Percentiles rank a stretch among this genome's conserved stretches.
These are phyloP conservation scores for Ogataea polymorpha DNA, from an alignment of 805 yeast species.

Conservation along the genomic window DNA sequence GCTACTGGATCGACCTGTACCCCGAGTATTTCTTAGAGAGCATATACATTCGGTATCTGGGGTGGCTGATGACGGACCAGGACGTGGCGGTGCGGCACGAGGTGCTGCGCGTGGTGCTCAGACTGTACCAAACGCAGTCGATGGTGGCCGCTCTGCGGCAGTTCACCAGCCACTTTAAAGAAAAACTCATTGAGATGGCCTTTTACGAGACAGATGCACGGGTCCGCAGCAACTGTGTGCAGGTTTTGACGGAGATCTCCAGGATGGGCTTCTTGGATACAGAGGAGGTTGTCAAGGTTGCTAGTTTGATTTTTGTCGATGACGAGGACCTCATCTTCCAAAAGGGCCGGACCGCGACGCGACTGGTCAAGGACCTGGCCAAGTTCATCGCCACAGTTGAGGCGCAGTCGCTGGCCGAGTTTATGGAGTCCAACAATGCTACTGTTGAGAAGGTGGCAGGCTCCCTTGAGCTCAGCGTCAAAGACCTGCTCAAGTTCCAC, in stretches of 20 bases:
- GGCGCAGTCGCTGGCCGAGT: slow-evolving; percentile 36
- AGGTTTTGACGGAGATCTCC: slow-evolving; percentile 52
- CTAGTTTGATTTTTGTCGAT: slow-evolving; percentile 30
- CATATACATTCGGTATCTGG: slow-evolving; percentile 69
- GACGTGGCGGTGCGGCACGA: slow-evolving; percentile 59
- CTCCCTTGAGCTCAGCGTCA: slow-evolving; percentile 26
- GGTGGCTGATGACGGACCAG: slow-evolving; percentile 81
- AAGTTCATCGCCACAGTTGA: slow-evolving; percentile 49
- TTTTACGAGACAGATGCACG: slow-evolving; percentile 50
- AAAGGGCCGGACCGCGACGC: slow-evolving; percentile 24
- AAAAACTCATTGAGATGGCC: slow-evolving; percentile 63
- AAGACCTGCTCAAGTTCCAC: slow-evolving; percentile 29
- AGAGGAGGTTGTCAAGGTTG: slow-evolving; percentile 39
- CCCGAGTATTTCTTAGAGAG: slow-evolving; percentile 74
- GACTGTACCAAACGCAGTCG: slow-evolving; percentile 41
- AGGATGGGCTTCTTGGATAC: slow-evolving; percentile 63
- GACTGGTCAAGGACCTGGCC: slow-evolving; percentile 46
- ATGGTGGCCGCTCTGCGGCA: slow-evolving; percentile 67
- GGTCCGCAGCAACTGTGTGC: slow-evolving; percentile 51
- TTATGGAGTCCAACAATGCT: slow-evolving; percentile 34
- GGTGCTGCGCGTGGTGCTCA: slow-evolving; percentile 53
- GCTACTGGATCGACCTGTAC: slow-evolving; percentile 66
- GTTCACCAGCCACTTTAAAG: slow-evolving; percentile 72
- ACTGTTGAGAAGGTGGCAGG: slow-evolving; percentile 29
- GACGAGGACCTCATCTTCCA: slow-evolving; percentile 26